phyloP scores from a whole-genome alignment of 768 basidiomycete species.

The Nevesoporus exiguus region DNA sequence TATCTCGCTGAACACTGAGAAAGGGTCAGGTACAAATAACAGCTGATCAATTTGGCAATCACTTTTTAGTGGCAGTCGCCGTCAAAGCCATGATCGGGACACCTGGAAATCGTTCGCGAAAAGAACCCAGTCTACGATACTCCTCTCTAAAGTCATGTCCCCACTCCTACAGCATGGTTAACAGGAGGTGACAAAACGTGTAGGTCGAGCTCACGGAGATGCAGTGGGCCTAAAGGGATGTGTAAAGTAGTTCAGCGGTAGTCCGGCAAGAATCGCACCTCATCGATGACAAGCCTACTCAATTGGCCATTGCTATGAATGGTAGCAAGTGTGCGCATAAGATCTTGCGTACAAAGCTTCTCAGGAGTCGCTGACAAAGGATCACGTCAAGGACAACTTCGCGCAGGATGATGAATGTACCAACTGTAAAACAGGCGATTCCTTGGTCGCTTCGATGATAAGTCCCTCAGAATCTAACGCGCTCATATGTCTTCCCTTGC shows the following conservation, averaged over 20 bases:
- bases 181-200: not conserved
- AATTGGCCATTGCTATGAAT: slow-evolving; percentile 56
- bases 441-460: slow-evolving; percentile 48
- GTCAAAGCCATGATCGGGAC: slow-evolving; percentile 88
- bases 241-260: slow-evolving; percentile 3
- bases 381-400: not conserved
- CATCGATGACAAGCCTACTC: slow-evolving; percentile 77
- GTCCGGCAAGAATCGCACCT: slow-evolving; percentile 42
- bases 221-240: slow-evolving; percentile 63
- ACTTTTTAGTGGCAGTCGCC: slow-evolving; percentile 76
- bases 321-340: slow-evolving; percentile 46
- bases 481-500: not conserved
- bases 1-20: slow-evolving; percentile 69
- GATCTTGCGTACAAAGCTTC: slow-evolving; percentile 54
- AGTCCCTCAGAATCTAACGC: slow-evolving; percentile 40
- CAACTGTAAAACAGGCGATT: slow-evolving; percentile 70
- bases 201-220: slow-evolving; percentile 56
- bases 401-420: slow-evolving; percentile 17
- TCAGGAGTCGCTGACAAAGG: slow-evolving; percentile 67
- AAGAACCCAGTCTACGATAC: slow-evolving; percentile 67
- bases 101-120: slow-evolving; percentile 60
- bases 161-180: slow-evolving; percentile 60
- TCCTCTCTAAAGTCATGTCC: slow-evolving; percentile 77
- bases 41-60: not conserved
- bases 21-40: slow-evolving; percentile 3